These are phyloP conservation scores for Gynandropsis gynandra DNA, from an alignment of 345 rosid genomes.

Conservation along the genomic window DNA sequence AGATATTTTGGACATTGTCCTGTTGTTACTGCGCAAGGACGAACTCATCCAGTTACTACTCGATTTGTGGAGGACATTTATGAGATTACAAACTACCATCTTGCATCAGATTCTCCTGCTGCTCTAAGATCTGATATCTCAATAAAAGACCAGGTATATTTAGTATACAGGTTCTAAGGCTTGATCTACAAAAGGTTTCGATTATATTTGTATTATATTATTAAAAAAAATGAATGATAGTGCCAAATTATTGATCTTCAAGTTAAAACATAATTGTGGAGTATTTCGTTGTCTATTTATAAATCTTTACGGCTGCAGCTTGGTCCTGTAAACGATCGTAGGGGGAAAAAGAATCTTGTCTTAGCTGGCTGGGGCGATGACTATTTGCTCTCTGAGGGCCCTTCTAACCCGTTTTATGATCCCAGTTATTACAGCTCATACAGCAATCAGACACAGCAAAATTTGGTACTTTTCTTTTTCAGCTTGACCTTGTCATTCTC, in stretches of 20 bases:
- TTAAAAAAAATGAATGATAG: slow-evolving; percentile 12
- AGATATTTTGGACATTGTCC: slow-evolving; percentile 86
- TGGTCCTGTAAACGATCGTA: slow-evolving; percentile 58
- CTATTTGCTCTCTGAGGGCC: slow-evolving; percentile 64
- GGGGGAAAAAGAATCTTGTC: slow-evolving; percentile 92
- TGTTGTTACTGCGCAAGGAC: slow-evolving; percentile 77
- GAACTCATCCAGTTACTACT: slow-evolving; percentile 76
- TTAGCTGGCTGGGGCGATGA: slow-evolving; percentile 90
- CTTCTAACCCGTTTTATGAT: slow-evolving; percentile 56
- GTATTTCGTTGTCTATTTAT: slow-evolving; percentile 9
- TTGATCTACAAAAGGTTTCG: not conserved
- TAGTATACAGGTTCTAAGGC: not conserved
- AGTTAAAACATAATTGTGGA: slow-evolving; percentile 12
- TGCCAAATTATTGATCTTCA: not conserved
- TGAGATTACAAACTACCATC: slow-evolving; percentile 55
- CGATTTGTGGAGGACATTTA: slow-evolving; percentile 83
- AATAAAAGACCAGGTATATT: slow-evolving; percentile 51
- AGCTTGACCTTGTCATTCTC: slow-evolving; percentile 15
- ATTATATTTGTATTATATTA: slow-evolving; percentile 1
- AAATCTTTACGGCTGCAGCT: slow-evolving; percentile 35
- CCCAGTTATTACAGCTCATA: slow-evolving; percentile 53
- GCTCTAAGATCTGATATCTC: slow-evolving; percentile 51
- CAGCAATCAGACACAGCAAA: slow-evolving; percentile 57
- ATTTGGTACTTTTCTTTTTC: slow-evolving; percentile 49
- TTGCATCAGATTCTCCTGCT: slow-evolving; percentile 86